phyloP scores from a whole-genome alignment of 176 grass and related monocot species.

The Musa acuminata region DNA sequence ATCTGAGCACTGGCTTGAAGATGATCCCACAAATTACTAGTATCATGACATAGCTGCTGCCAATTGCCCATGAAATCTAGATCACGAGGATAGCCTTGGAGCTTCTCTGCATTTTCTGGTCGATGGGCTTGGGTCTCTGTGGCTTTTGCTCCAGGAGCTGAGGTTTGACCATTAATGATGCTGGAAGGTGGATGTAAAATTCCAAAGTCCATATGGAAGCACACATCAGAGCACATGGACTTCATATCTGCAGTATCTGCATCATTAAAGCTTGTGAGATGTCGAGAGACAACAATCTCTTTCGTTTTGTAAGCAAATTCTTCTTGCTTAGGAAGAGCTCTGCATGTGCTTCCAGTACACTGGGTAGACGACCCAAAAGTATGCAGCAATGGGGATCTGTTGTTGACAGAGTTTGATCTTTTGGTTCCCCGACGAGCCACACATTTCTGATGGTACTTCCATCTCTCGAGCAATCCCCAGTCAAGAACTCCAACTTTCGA shows the following conservation, averaged over 20 bases:
- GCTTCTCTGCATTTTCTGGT: not conserved
- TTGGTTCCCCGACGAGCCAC: constrained; percentile 26
- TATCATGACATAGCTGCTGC: not conserved
- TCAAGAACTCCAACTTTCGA: constrained; percentile 87
- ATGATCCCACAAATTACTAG: constrained; percentile 19
- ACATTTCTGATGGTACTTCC: constrained; percentile 55
- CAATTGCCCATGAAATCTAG: not conserved
- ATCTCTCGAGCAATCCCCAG: constrained; percentile 74
- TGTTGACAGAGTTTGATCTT: constrained; percentile 35
- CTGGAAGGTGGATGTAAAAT: not conserved
- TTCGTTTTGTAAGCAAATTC: no score
- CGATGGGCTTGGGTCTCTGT: not conserved
- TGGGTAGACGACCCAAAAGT: constrained; percentile 23
- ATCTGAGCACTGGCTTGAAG: constrained; percentile 18
- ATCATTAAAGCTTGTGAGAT: no score
- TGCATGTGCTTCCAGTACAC: not conserved
- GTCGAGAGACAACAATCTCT: no score
- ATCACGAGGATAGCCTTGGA: not conserved
- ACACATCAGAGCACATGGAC: not conserved
- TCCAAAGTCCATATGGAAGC: not conserved
- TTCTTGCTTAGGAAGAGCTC: no score
- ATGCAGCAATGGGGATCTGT: constrained; percentile 30
- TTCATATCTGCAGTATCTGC: not conserved
- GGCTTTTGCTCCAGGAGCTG: no score
- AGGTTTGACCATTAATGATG: no score